Evolutionary conservation across 2,329 filamentous ascomycete genomes (phyloP), one percentile per base, ranked within the genome.

Genomic region (Dothiorella sarmentorum): DNA sequence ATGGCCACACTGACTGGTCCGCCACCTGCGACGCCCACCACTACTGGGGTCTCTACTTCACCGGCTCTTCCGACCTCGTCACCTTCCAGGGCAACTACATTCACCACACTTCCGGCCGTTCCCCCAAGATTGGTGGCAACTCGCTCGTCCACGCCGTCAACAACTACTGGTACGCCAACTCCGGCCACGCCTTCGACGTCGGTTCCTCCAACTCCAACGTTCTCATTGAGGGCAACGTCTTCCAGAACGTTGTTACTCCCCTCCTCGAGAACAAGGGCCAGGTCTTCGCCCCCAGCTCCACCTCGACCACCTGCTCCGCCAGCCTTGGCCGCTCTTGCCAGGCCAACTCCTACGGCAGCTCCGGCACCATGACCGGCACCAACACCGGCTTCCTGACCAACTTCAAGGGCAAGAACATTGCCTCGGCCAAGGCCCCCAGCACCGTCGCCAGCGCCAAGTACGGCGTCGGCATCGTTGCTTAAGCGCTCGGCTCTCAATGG

Each of bases 1-100:
- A 86, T 65, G 84, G 84, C 44, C 67, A 68, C 22, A 78, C 78
- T 31, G 68, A 71, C 17, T 85, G 76, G 73, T 85, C 82, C 10
- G 78, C 83, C 4, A 81, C 78, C 45, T 86, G 83, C 70, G 75
- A 85, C 66, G 76, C 74, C 38, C 77, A 82, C 69, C 82, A 84
- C 72, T 85, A 85, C 78, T 85, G 83, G 81, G 77, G 72, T 3
- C 27, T 47, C 7, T 84, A 82, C 73, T 76, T 85, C 49, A 78
- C 76, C 38, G 83, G 84, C n/a, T 74, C 76, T 59, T 76, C 71
- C 67, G 83, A 86, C 66, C 65, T 79, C 61, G 75, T 85, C 65
- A 85, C 83, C 62, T 66, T 85, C 67, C 81, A 83, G 74, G 76
- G 76, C 63, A 85, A 85, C 77, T 85, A 84, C 73, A 75, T 85